A percentile compares a stretch with the other conserved stretches of the same genome.
Conservation (phyloP, 2,329 filamentous ascomycete genomes). For the Lecanicillium sp. region DNA sequence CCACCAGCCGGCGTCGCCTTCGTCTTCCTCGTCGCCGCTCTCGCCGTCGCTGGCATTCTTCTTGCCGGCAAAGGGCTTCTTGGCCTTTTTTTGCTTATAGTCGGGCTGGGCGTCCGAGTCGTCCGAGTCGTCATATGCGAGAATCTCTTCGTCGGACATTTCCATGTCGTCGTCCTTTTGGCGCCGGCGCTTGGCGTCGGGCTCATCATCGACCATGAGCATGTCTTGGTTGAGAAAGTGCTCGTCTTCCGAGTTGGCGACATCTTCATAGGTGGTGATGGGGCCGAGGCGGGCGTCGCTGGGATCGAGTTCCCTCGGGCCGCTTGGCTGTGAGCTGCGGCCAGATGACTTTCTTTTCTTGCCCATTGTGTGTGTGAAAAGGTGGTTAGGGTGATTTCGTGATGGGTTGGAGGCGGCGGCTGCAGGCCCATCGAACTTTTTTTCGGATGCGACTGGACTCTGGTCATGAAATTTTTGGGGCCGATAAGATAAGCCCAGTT, state of each 20-base stretch:
- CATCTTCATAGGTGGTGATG: constrained; percentile 65
- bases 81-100: constrained; percentile 31
- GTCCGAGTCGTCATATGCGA: constrained; percentile 38
- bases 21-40: constrained; percentile 40
- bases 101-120: constrained; percentile 29
- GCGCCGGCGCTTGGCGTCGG: constrained; percentile 67
- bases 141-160: constrained; percentile 54
- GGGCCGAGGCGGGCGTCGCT: constrained; percentile 54
- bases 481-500: constrained; percentile 9
- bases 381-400: neutral
- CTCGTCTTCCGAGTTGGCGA: constrained; percentile 91
- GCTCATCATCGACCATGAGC: constrained; percentile 76
- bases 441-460: neutral
- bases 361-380: constrained; percentile 35
- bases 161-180: constrained; percentile 61
- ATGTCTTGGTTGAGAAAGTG: constrained; percentile 84
- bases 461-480: constrained; percentile 4
- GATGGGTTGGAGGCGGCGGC: neutral
- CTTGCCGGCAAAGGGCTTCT: constrained; percentile 14
- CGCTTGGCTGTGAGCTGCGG: constrained; percentile 33
- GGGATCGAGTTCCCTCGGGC: constrained; percentile 47
- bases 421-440: neutral
- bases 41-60: constrained; percentile 50
- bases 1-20: constrained; percentile 66
- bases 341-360: constrained; percentile 65